Evolutionary conservation across 2,329 filamentous ascomycete species (phyloP), one percentile per base, ranked within the genome.

Genomic region (Penicillium sp.): DNA sequence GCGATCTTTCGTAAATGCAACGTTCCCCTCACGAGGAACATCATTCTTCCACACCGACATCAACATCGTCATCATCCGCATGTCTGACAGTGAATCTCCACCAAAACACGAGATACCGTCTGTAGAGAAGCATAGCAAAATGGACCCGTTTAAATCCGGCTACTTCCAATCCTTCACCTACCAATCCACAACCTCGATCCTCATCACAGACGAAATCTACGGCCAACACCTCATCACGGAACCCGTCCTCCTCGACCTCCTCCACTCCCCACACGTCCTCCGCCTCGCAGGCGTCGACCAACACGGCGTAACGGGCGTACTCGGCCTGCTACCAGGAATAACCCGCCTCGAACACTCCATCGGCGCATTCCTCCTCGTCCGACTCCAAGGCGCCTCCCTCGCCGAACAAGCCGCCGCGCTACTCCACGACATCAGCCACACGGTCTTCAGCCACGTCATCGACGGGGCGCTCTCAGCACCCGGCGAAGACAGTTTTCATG

Each of bases 291-390:
- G 74, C 7, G 70, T 80, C 59, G 71, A 69, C 62, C 77, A 79
- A 63, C 72, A 78, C 56, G 76, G 78, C 29, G 67, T 79, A 29
- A 78, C 75, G 7, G 71, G 71, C 15, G 68, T 78, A 30, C 66
- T 80, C 2, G 70, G 71, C 57, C 66, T 76, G 13, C 75, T 72
- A 6, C 76, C 73, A 6, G 59, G 56, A 15, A 70, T 79, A 21
- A 79, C 76, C 11, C 75, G 77, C 19, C 70, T 78, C 38, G 76
- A 80, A 62, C 78, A 80, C 64, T 78, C 76, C 7, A 73, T 79
- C 50, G 78, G 78, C 47, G 76, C 77, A 29, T 73, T 78, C 13
- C 65, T 80, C 8, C 70, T 79, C 11, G 76, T 79, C 29, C 77
- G 76, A 51, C 70, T 65, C 46, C 76, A 75, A 1, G 74, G 76